Conservation (phyloP, 306 rosid species). For the Pyrus bretschneideri region DNA sequence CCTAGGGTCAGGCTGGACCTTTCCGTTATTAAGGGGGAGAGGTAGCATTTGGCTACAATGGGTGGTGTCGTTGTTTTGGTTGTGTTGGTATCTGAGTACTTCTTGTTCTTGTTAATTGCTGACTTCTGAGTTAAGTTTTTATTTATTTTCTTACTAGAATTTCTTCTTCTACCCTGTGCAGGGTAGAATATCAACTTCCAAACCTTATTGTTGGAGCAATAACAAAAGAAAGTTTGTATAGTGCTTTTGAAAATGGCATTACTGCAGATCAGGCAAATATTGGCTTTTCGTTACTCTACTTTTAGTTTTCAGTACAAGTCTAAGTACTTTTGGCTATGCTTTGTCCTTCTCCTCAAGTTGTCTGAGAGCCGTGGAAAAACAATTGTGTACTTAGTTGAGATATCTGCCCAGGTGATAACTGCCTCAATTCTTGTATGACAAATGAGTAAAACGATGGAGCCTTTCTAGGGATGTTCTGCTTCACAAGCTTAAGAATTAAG, state of each 20-base stretch:
- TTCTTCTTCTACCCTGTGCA: conserved; percentile 23
- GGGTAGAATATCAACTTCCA: conserved; percentile 96
- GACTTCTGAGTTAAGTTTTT: not conserved
- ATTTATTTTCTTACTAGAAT: not conserved
- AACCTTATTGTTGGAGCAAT: conserved; percentile 95
- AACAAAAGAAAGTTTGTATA: conserved; percentile 89
- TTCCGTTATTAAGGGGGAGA: not conserved
- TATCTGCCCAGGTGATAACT: not conserved
- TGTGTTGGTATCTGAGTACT: not conserved
- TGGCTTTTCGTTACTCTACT: not conserved
- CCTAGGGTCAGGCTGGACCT: not conserved
- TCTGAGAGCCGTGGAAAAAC: not conserved
- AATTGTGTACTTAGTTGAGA: not conserved
- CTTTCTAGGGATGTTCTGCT: not conserved
- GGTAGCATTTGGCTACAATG: not conserved
- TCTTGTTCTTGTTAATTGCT: not conserved
- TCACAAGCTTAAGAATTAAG: not conserved
- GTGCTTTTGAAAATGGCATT: conserved; percentile 90
- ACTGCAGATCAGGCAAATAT: conserved; percentile 65
- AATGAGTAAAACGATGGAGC: not conserved
- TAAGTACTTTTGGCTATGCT: not conserved
- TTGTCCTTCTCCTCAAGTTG: not conserved
- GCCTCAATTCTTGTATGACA: not conserved
- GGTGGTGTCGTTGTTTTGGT: not conserved
- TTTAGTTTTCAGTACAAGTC: not conserved